phyloP scores from a whole-genome alignment of 345 rosid genomes.

The Anastatica hierochuntica region DNA sequence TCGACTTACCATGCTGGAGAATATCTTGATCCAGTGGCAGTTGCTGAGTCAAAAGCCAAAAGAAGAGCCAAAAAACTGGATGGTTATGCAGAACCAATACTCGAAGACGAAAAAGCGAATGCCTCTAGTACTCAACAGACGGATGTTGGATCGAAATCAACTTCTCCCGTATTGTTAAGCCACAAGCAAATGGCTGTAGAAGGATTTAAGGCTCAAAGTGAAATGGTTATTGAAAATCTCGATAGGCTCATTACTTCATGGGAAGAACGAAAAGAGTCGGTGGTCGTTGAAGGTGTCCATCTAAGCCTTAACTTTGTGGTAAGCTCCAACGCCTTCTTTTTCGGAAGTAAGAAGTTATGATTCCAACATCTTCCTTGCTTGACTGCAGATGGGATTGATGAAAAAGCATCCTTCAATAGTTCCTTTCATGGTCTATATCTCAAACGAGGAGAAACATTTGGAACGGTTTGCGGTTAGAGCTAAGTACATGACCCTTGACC shows the following conservation, averaged over 20 bases:
- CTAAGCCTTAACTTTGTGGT: conserved; percentile 98
- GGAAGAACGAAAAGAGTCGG: conserved; percentile 98
- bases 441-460: conserved; percentile 95
- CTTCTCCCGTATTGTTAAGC: conserved; percentile 39
- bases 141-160: conserved; percentile 30
- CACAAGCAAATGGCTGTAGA: conserved; percentile 91
- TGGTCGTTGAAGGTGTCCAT: conserved; percentile 97
- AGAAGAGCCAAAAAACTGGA: conserved; percentile 59
- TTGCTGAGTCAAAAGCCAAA: conserved; percentile 87
- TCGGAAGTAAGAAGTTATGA: background rate
- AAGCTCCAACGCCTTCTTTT: conserved; percentile 11
- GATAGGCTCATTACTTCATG: conserved; percentile 90
- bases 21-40: conserved; percentile 77
- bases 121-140: conserved; percentile 25
- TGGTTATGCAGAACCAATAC: conserved; percentile 28
- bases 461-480: conserved; percentile 99
- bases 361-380: background rate
- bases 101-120: conserved; percentile 37
- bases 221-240: conserved; percentile 99
- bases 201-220: conserved; percentile 98
- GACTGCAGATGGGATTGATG: conserved; percentile 99
- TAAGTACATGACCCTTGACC: conserved; percentile 97
- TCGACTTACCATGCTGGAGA: conserved; percentile 99
- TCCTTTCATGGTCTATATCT: conserved; percentile 93
- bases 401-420: conserved; percentile 95